phyloP scores from a whole-genome alignment of 192 early-diverging fungal species.

The Coemansia sp. region DNA sequence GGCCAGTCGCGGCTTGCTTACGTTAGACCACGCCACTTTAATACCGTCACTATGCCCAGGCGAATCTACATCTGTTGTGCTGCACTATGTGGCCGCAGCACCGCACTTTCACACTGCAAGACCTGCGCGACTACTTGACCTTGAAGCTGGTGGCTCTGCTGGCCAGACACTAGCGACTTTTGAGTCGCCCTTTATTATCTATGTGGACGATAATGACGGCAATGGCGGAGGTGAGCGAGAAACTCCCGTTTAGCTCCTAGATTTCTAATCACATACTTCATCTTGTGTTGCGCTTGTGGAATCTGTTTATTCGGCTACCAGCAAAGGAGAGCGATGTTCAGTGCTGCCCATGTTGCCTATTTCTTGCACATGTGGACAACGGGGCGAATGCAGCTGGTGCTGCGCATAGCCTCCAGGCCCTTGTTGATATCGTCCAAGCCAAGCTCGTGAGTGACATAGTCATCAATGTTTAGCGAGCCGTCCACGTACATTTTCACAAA shows the following conservation, averaged over 20 bases:
- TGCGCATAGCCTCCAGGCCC: constrained; percentile 90
- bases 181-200: constrained; percentile 45
- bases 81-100: constrained; percentile 40
- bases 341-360: not conserved
- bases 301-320: not conserved
- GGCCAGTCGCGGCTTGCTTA: constrained; percentile 11
- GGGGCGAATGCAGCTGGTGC: constrained; percentile 60
- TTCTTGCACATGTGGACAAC: constrained; percentile 43
- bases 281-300: not conserved
- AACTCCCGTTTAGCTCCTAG: not conserved
- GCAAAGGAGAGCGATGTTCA: not conserved
- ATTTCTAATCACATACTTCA: not conserved
- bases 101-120: constrained; percentile 43
- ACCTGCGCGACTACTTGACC: constrained; percentile 24
- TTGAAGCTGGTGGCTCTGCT: constrained; percentile 17
- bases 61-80: constrained; percentile 24
- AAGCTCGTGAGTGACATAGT: constrained; percentile 84
- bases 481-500: constrained; percentile 85
- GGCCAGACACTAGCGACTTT: constrained; percentile 27
- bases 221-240: not conserved
- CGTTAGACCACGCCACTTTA: constrained; percentile 14
- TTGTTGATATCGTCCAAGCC: constrained; percentile 84
- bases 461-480: constrained; percentile 86
- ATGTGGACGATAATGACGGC: constrained; percentile 17
- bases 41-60: constrained; percentile 39